Percentiles rank a stretch among this genome's conserved stretches.
These are phyloP conservation scores for Mycena citricolor DNA, from an alignment of 1,284 basidiomycete species.

Conservation along the genomic window DNA sequence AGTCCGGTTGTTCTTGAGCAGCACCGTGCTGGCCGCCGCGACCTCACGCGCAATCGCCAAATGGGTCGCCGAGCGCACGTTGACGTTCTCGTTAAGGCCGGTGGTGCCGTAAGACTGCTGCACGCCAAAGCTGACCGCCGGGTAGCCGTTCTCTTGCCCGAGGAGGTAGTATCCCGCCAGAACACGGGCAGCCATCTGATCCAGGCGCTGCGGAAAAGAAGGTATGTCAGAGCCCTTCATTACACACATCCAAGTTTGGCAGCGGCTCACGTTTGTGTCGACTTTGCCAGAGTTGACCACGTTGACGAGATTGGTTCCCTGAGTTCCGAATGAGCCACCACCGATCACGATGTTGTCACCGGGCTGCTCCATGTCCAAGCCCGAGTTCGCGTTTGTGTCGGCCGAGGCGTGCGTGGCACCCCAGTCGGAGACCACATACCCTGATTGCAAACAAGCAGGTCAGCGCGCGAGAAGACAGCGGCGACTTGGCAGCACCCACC, in stretches of 20 bases:
- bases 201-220: conserved; percentile 46
- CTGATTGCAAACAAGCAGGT: conserved; percentile 27
- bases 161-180: conserved; percentile 58
- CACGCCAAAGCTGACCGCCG: conserved; percentile 49
- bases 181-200: conserved; percentile 69
- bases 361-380: conserved; percentile 49
- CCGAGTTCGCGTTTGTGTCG: conserved; percentile 43
- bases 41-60: conserved; percentile 60
- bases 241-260: conserved; percentile 8
- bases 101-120: conserved; percentile 48
- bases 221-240: conserved; percentile 7
- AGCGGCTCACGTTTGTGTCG: conserved; percentile 43
- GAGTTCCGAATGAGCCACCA: conserved; percentile 35
- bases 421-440: conserved; percentile 47
- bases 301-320: conserved; percentile 28
- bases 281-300: conserved; percentile 43
- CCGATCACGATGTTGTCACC: conserved; percentile 41
- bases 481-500: conserved; percentile 26
- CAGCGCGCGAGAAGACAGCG: too few species aligned
- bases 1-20: conserved; percentile 72
- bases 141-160: conserved; percentile 56
- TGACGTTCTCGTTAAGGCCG: conserved; percentile 49
- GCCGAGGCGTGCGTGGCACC: conserved; percentile 47
- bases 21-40: conserved; percentile 68
- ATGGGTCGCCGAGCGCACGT: conserved; percentile 57